Base-by-base conservation (phyloP, 169 alveolate genomes). In the Plasmodium ovale region DNA sequence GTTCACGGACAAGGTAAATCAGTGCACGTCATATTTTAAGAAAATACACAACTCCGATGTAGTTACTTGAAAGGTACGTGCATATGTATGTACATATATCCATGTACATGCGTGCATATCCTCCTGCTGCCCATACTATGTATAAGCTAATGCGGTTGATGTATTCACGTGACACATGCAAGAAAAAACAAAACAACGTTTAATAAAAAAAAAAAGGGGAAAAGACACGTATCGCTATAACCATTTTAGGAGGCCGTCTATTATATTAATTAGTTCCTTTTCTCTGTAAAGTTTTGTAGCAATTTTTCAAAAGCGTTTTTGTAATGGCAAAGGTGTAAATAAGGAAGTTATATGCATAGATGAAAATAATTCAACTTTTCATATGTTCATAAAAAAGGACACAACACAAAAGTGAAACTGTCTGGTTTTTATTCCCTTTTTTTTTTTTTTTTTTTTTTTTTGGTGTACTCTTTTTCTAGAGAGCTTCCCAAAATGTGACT, bases 181-280 rank as follows among this genome's bases (percentile, higher is more conserved):
- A 39, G 59, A 27, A 0, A 25, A 27, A 25, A 10, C 56, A 29
- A 16, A 29, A 19, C 14, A 19, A n/a, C n/a, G n/a, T n/a, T n/a
- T n/a, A n/a, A n/a, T n/a, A n/a, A n/a, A n/a, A n/a, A 14, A 44
- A 12, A 44, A 44, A 12, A 12, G 21, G 56, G 1, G 1, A 47
- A 2, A 42, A 10, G 14, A 47, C 12, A 47, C 16, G 12, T 14
- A 14, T 14, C 56, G 56, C 5, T 37, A 1, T 54, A 33, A 82
- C 90, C 90, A 82, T 82, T 82, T 82, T 58, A 82, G 65, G 65
- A 82, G 90, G 7, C 90, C 90, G 51, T 53, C 79, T 35, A 82
- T 58, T 25, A 82, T 82, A 25, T 56, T 59, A 19, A 82, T 82
- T 82, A 82, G 49, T 27, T 82, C 90, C 59, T 42, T 39, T 82